These are phyloP conservation scores for Neoascochyta sp. DNA, from an alignment of 2,329 filamentous ascomycete species.

Conservation along the genomic window DNA sequence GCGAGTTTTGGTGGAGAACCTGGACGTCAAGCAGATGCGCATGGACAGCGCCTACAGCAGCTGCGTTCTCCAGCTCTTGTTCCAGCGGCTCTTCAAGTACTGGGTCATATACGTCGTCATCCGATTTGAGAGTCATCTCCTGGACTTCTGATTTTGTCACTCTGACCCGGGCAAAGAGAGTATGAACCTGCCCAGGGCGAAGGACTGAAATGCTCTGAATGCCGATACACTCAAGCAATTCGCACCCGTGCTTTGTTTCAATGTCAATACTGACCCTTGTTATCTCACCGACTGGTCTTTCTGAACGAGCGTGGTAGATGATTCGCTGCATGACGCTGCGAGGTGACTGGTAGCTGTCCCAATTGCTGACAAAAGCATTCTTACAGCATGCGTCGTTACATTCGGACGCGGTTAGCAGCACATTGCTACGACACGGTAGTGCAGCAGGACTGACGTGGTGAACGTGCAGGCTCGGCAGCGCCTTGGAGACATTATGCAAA, in stretches of 20 bases:
- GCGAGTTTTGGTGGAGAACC: slow-evolving; percentile 17
- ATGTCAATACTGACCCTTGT: slow-evolving; percentile 20
- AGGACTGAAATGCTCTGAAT: slow-evolving; percentile 14
- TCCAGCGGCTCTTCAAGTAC: slow-evolving; percentile 19
- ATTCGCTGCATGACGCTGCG: slow-evolving; percentile 22
- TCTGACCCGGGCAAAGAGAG: slow-evolving; percentile 20
- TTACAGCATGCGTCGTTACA: slow-evolving; percentile 22
- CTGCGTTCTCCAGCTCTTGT: slow-evolving; percentile 19
- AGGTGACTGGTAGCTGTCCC: slow-evolving; percentile 20
- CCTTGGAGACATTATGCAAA: slow-evolving; percentile 21
- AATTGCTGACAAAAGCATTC: slow-evolving; percentile 26
- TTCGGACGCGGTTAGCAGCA: slow-evolving; percentile 9
- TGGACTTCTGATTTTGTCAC: slow-evolving; percentile 13
- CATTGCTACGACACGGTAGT: slow-evolving; percentile 17
- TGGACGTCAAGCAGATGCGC: slow-evolving; percentile 26
- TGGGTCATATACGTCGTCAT: slow-evolving; percentile 21
- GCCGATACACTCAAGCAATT: slow-evolving; percentile 18
- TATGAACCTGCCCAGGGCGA: slow-evolving; percentile 27
- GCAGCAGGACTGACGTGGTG: slow-evolving; percentile 28
- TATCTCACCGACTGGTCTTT: slow-evolving; percentile 20
- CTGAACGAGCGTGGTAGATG: slow-evolving; percentile 23
- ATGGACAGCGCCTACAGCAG: slow-evolving; percentile 16
- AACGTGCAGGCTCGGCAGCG: slow-evolving; percentile 18
- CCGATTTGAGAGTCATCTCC: slow-evolving; percentile 13
- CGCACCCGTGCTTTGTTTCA: slow-evolving; percentile 21